Conservation (phyloP, 257 asterid genomes). For the Capsicum baccatum region DNA sequence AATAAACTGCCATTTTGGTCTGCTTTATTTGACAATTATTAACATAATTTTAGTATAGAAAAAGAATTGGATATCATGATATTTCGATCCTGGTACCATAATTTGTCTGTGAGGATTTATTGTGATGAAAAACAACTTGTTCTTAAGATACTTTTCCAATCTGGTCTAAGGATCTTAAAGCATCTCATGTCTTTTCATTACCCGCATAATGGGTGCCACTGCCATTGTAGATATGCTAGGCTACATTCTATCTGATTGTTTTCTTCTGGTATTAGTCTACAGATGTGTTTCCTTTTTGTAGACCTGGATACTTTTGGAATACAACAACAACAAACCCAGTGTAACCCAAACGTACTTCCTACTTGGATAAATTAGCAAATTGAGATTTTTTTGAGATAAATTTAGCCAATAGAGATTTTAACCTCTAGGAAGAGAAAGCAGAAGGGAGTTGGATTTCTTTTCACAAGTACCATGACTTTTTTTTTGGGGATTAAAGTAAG, state of each 20-base stretch:
- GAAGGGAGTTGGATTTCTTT: not conserved
- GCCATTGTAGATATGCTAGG: conserved; percentile 17
- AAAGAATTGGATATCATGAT: conserved; percentile 19
- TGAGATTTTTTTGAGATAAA: not conserved
- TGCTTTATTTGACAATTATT: conserved; percentile 11
- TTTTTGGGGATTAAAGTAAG: not conserved
- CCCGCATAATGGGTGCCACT: not conserved
- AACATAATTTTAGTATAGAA: not conserved
- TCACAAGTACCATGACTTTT: not conserved
- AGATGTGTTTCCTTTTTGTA: not conserved
- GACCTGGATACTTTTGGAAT: not conserved
- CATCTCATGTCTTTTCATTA: conserved; percentile 15
- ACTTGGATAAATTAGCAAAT: conserved; percentile 10
- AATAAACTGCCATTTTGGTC: not conserved
- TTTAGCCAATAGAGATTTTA: conserved; percentile 9
- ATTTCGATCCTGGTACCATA: not conserved
- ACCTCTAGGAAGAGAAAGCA: conserved; percentile 23
- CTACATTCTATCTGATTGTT: not conserved
- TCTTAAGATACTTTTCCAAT: not conserved
- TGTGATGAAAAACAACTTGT: conserved; percentile 16
- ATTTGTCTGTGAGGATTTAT: not conserved
- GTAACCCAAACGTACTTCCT: not conserved
- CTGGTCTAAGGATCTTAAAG: conserved; percentile 3
- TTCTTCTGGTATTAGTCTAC: conserved; percentile 5
- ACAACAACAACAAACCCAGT: not conserved